Conservation (phyloP, 169 alveolate species). For the Eimeria brunetti region DNA sequence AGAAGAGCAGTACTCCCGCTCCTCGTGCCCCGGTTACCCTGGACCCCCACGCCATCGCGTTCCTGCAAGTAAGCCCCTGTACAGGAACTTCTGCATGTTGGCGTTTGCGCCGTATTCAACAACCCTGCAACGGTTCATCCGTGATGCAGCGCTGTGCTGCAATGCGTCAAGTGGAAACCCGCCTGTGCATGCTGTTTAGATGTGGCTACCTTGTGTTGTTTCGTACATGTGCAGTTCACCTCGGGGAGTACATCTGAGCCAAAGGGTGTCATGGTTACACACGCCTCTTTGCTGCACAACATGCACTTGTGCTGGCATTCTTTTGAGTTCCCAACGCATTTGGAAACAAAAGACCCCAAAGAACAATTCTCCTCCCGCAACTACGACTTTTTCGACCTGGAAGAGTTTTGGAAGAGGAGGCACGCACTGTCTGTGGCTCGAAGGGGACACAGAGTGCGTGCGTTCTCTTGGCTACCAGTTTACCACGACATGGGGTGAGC, state of each 20-base stretch:
- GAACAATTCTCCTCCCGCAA: conserved; percentile 62
- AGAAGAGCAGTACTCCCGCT: neutral
- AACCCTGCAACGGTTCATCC: neutral
- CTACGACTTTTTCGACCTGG: conserved; percentile 45
- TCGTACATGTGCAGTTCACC: conserved; percentile 82
- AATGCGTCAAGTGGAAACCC: neutral
- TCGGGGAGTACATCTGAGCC: conserved; percentile 88
- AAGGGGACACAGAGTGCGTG: conserved; percentile 82
- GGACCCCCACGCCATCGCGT: conserved; percentile 79
- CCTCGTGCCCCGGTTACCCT: conserved; percentile 24
- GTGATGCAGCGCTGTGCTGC: neutral
- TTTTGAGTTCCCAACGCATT: conserved; percentile 80
- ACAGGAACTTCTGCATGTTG: neutral
- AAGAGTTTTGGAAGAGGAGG: conserved; percentile 73
- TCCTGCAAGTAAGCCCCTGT: conserved; percentile 78
- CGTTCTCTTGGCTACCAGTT: conserved; percentile 87
- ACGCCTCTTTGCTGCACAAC: conserved; percentile 85
- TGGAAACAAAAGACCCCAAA: conserved; percentile 70
- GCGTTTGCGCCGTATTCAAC: neutral
- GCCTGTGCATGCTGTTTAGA: neutral
- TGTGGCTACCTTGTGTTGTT: neutral
- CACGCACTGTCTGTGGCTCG: conserved; percentile 62
- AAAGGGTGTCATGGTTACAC: conserved; percentile 87
- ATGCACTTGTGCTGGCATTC: conserved; percentile 83
- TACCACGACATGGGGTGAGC: conserved; percentile 88